Evolutionary conservation across 768 basidiomycete species (phyloP), one percentile per base, ranked within the genome.

Genomic region (Amanita molliuscula): DNA sequence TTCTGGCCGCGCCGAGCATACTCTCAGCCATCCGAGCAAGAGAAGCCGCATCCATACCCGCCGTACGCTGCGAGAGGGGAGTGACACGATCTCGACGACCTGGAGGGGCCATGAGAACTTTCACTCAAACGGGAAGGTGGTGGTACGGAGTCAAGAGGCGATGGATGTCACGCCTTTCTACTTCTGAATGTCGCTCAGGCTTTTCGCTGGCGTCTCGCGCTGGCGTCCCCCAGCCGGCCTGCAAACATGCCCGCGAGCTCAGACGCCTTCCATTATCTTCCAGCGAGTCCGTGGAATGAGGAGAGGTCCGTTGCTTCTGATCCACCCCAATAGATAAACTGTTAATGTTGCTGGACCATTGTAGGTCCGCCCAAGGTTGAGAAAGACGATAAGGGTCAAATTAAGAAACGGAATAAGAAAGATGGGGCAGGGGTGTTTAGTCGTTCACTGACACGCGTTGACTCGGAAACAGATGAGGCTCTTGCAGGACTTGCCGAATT

Each of bases 401-500:
- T 57, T 3, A 56, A 52, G 2, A 20, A 40, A 15, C 48, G 52
- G 40, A 56, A 57, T 35, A 57, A 53, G 45, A 64, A 66, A 47
- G 60, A 60, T 50, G 54, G 58, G 47, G 59, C 54, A 29, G 62
- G 62, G 54, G 67, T 71, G 60, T 55, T 67, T 55, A 48, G 5
- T 21, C 13, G 29, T 13, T 8, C 31, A 4, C 13, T 13, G 31
- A 13, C 2, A 31, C 31, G 13, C 5, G 31, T 31, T 31, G 31
- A 13, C 31, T 13, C 31, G 13, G 31, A 11, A 2, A 13, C 31
- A 13, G 4, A 13, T 31, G 31, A 13, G 31, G 4, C 31, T 31
- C 43, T 77, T 11, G 75, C 78, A 47, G 62, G 70, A 51, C 64
- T 76, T 6, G 74, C 76, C 6, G 42, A 56, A 6, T 75, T 79